Evolutionary conservation across 129 eudicot species (phyloP).

Genomic region (Artemisia argyi): DNA sequence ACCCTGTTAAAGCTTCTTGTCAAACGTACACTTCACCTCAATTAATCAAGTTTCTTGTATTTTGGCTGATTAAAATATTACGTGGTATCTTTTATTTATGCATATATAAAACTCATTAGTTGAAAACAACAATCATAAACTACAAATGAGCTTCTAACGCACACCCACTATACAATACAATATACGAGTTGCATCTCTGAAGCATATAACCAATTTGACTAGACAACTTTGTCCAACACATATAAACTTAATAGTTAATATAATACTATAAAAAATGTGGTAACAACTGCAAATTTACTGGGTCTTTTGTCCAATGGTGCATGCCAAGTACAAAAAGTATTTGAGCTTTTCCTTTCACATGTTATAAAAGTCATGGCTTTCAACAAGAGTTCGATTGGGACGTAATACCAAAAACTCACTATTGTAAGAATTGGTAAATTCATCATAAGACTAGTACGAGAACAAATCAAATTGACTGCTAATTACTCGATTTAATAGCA

Average conservation of each 20-base stretch:
- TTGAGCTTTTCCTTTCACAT: constrained; percentile 12
- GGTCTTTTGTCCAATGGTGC: not conserved
- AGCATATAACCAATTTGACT: constrained; percentile 12
- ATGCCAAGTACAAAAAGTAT: not conserved
- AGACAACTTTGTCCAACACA: not conserved
- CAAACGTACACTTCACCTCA: too few species aligned
- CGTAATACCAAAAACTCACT: not conserved
- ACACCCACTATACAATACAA: constrained; percentile 7
- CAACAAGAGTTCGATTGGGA: constrained; percentile 17
- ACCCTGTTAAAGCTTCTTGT: too few species aligned
- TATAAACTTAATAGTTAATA: too few species aligned
- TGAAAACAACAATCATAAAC: too few species aligned
- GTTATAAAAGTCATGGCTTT: constrained; percentile 18
- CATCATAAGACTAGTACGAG: not conserved
- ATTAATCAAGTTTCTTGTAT: too few species aligned
- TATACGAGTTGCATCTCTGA: constrained; percentile 22
- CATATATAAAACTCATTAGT: too few species aligned
- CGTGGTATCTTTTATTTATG: too few species aligned
- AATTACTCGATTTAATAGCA: too few species aligned
- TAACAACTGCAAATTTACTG: not conserved
- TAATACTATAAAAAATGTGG: not conserved
- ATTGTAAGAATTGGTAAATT: not conserved
- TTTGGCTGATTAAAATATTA: too few species aligned
- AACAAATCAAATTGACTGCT: not conserved
- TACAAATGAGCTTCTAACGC: not conserved